These are phyloP conservation scores for Nakaseomyces uthaithaninus DNA, from an alignment of 1,139 yeast genomes.

Conservation along the genomic window DNA sequence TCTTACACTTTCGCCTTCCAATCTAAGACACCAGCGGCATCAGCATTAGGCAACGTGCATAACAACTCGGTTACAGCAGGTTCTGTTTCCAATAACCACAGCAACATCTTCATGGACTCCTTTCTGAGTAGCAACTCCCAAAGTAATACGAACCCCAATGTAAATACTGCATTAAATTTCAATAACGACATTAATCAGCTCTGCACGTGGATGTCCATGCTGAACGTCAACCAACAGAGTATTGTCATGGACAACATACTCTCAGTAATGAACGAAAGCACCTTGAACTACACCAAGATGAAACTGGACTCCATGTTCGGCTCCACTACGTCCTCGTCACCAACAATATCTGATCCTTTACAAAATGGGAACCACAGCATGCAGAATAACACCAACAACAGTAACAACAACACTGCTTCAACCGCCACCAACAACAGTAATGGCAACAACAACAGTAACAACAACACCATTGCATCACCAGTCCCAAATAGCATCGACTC, in stretches of 20 bases:
- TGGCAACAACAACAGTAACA: conserved; percentile 12
- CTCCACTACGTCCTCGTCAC: conserved; percentile 12
- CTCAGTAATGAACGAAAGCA: conserved; percentile 43
- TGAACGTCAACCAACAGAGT: conserved; percentile 49
- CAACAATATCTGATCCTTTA: background rate
- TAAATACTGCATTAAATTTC: conserved; percentile 32
- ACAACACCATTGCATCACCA: conserved; percentile 3
- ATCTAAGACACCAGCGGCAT: background rate
- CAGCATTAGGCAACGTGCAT: conserved; percentile 3
- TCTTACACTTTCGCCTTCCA: conserved; percentile 4
- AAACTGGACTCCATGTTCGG: conserved; percentile 27
- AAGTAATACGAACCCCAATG: conserved; percentile 11
- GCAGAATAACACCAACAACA: conserved; percentile 13
- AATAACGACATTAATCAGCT: conserved; percentile 44
- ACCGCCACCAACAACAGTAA: conserved; percentile 14
- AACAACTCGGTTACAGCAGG: conserved; percentile 7
- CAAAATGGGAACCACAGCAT: conserved; percentile 6
- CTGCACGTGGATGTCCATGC: conserved; percentile 52
- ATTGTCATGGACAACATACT: conserved; percentile 53
- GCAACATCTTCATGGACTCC: conserved; percentile 7
- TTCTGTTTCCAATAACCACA: conserved; percentile 6
- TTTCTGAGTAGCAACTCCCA: conserved; percentile 15
- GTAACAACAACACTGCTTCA: background rate
- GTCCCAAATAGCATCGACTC: conserved; percentile 18
- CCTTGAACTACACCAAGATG: conserved; percentile 41